These are phyloP conservation scores for Sphagnum contortum DNA, from an alignment of 225 moss, liverwort and hornwort genomes.

Conservation along the genomic window DNA sequence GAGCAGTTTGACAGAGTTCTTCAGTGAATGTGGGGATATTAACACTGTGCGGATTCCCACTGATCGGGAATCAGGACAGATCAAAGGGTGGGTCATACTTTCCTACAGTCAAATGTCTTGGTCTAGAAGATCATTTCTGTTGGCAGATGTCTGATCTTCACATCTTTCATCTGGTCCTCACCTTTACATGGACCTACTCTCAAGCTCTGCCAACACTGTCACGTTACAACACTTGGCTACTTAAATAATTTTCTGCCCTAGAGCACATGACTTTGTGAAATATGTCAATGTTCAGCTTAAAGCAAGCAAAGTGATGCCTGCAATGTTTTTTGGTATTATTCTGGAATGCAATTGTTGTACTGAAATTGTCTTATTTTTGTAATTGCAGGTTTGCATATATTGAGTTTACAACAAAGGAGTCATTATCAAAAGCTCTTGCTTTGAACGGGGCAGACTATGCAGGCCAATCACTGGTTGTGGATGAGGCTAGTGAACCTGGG, in stretches of 20 bases:
- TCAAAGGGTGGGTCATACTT: conserved; percentile 53
- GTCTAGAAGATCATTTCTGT: no score
- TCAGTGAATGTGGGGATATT: conserved; percentile 46
- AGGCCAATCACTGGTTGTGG: conserved; percentile 53
- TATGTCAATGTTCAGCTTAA: no score
- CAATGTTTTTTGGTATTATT: background rate
- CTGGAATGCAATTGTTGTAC: background rate
- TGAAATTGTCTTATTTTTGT: background rate
- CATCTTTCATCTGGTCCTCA: no score
- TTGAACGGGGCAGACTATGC: conserved; percentile 41
- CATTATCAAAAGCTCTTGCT: conserved; percentile 35
- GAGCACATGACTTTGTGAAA: no score
- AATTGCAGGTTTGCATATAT: conserved; percentile 60
- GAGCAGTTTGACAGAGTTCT: conserved; percentile 46
- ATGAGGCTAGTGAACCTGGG: conserved; percentile 37
- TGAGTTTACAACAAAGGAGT: conserved; percentile 53
- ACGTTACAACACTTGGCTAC: conserved; percentile 8
- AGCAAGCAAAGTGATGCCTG: background rate
- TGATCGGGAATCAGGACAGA: conserved; percentile 54
- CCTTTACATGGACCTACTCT: no score
- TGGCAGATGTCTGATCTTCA: no score
- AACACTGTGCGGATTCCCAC: conserved; percentile 56
- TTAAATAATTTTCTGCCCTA: conserved; percentile 2
- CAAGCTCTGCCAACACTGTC: no score
- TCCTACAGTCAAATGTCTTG: no score